Percentiles rank a stretch among this genome's conserved stretches.
phyloP scores from a whole-genome alignment of 148 eudicot species.

The Nepenthes mirabilis region DNA sequence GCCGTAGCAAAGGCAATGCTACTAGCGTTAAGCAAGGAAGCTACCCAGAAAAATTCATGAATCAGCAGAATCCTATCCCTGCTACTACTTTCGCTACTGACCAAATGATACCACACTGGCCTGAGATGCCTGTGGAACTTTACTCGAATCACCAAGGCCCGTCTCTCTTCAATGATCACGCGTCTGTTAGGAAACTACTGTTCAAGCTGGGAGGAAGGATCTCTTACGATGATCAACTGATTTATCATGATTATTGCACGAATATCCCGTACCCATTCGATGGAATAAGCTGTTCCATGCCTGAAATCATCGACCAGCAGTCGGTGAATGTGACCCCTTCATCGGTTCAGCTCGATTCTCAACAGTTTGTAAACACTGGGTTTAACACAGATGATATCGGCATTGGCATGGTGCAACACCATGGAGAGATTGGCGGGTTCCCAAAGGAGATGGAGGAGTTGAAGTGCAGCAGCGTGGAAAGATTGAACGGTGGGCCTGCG shows the following conservation, averaged over 20 bases:
- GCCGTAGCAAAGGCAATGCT: slow-evolving; percentile 8
- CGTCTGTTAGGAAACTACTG: slow-evolving; percentile 42
- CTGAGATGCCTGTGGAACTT: neutral
- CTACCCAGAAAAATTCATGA: no score
- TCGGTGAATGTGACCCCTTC: neutral
- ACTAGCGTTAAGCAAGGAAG: neutral
- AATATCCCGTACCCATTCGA: no score
- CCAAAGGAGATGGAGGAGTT: slow-evolving; percentile 24
- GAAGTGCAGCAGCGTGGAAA: slow-evolving; percentile 25
- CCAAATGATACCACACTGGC: slow-evolving; percentile 15
- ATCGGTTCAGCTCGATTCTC: neutral
- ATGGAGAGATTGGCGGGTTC: slow-evolving; percentile 16
- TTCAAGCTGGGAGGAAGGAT: slow-evolving; percentile 21
- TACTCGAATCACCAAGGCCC: slow-evolving; percentile 3
- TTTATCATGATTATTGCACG: no score
- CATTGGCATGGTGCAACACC: neutral
- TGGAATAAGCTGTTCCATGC: neutral
- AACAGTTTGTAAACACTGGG: neutral
- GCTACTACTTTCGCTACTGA: neutral
- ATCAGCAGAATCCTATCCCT: no score
- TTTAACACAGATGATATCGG: neutral
- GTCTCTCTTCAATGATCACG: slow-evolving; percentile 30
- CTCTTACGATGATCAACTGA: neutral
- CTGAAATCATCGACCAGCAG: neutral
- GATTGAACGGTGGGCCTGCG: slow-evolving; percentile 29